A percentile compares a stretch with the other conserved stretches of the same genome.
These are phyloP conservation scores for Gossypium trilobum DNA, from an alignment of 441 rosid genomes.

Conservation along the genomic window DNA sequence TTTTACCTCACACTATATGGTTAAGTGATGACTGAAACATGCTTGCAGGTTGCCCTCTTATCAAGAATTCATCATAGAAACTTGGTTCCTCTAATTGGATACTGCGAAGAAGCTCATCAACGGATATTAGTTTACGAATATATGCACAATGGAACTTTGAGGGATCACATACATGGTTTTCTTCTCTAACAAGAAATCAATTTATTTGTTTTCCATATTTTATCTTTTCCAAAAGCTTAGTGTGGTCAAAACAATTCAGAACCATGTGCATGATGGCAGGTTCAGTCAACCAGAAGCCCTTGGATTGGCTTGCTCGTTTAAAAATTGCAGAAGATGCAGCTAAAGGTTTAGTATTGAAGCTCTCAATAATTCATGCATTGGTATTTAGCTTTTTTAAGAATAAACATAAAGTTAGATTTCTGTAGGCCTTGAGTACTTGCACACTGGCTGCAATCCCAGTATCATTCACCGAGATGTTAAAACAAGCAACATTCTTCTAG, in stretches of 20 bases:
- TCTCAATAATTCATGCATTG: conserved; percentile 8
- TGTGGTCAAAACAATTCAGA: background rate
- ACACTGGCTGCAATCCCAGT: conserved; percentile 82
- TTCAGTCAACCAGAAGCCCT: conserved; percentile 40
- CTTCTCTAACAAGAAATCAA: background rate
- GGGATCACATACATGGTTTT: conserved; percentile 75
- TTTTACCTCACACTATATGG: background rate
- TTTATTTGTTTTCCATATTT: background rate
- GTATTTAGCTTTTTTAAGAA: conserved; percentile 1
- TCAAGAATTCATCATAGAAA: conserved; percentile 95
- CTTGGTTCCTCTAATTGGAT: conserved; percentile 89
- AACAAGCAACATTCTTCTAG: conserved; percentile 84
- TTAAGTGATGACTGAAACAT: conserved; percentile 2
- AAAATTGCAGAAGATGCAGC: conserved; percentile 83
- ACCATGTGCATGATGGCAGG: conserved; percentile 32
- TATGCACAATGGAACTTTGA: conserved; percentile 87
- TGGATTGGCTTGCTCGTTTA: conserved; percentile 71
- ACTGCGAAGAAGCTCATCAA: conserved; percentile 69
- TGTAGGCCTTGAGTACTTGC: conserved; percentile 94
- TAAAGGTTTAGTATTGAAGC: conserved; percentile 48
- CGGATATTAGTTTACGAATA: conserved; percentile 75
- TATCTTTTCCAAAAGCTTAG: background rate
- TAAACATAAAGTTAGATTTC: conserved; percentile 28
- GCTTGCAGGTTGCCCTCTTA: conserved; percentile 70
- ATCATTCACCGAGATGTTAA: conserved; percentile 93